These are phyloP conservation scores for Aaosphaeria arxii DNA, from an alignment of 2,329 filamentous ascomycete species.

Conservation along the genomic window DNA sequence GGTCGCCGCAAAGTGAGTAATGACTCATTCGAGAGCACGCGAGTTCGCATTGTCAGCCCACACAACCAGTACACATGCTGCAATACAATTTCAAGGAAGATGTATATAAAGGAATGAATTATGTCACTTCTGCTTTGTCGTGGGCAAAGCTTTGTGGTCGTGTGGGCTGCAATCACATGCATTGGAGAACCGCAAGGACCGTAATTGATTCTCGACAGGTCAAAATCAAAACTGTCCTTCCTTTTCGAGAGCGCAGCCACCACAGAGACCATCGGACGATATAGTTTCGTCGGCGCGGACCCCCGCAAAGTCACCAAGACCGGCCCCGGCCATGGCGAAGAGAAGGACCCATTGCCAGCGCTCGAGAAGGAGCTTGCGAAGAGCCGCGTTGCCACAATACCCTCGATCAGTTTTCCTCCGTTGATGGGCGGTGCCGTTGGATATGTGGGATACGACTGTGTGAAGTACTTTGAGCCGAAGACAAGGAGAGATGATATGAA, in stretches of 20 bases:
- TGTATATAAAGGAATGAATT: too few relatives aligned
- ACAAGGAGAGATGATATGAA: conserved; percentile 83
- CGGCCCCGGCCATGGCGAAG: conserved; percentile 80
- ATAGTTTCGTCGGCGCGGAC: conserved; percentile 89
- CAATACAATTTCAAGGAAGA: too few relatives aligned
- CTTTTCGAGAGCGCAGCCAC: conserved; percentile 92
- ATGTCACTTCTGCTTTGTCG: too few relatives aligned
- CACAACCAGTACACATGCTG: too few relatives aligned
- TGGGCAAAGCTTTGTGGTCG: too few relatives aligned
- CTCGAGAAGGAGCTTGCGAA: conserved; percentile 78
- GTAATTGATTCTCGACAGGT: conserved; percentile 28
- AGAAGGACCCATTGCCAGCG: conserved; percentile 76
- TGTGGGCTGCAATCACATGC: too few relatives aligned
- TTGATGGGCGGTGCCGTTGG: conserved; percentile 91
- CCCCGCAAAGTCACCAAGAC: conserved; percentile 79
- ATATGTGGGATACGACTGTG: conserved; percentile 96
- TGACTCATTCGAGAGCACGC: conserved; percentile 25
- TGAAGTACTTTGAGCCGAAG: conserved; percentile 96
- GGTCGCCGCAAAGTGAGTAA: conserved; percentile 66
- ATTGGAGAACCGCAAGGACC: too few relatives aligned
- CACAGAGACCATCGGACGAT: conserved; percentile 88
- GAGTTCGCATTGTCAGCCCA: too few relatives aligned
- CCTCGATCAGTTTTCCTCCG: conserved; percentile 77
- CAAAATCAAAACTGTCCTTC: conserved; percentile 77
- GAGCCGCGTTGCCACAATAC: conserved; percentile 77